Conservation (phyloP, 306 rosid genomes). For the Corylus heterophylla region DNA sequence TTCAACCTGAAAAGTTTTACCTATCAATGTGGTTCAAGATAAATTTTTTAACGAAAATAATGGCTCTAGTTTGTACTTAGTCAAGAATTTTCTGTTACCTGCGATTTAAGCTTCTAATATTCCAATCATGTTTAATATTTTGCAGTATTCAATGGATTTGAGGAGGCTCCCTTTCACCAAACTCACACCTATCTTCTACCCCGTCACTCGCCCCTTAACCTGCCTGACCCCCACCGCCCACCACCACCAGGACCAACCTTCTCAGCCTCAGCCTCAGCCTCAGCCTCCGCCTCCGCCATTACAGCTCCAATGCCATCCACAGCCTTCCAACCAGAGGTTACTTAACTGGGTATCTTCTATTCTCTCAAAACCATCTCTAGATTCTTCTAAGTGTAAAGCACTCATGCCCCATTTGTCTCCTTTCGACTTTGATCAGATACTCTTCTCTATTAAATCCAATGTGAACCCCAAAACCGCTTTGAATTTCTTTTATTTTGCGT, state of each 20-base stretch:
- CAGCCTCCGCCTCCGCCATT: conserved; percentile 27
- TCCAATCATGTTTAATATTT: not conserved
- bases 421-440: conserved; percentile 49
- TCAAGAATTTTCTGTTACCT: too few relatives aligned
- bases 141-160: conserved; percentile 46
- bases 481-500: conserved; percentile 56
- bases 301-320: conserved; percentile 20
- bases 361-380: conserved; percentile 50
- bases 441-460: conserved; percentile 37
- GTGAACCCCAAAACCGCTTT: conserved; percentile 44
- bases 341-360: conserved; percentile 41
- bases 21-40: too few relatives aligned
- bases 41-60: too few relatives aligned
- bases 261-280: conserved; percentile 8
- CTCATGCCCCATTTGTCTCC: conserved; percentile 58
- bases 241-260: conserved; percentile 20
- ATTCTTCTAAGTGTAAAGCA: conserved; percentile 50
- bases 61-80: too few relatives aligned
- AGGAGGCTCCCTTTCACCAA: conserved; percentile 31
- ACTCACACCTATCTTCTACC: conserved; percentile 27
- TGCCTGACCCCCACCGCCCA: conserved; percentile 39
- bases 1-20: too few relatives aligned
- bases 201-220: conserved; percentile 42
- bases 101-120: too few relatives aligned
- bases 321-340: conserved; percentile 19